A percentile compares a stretch with the other conserved stretches of the same genome.
phyloP scores from a whole-genome alignment of 2,329 filamentous ascomycete genomes.

The Alternaria arbusti region DNA sequence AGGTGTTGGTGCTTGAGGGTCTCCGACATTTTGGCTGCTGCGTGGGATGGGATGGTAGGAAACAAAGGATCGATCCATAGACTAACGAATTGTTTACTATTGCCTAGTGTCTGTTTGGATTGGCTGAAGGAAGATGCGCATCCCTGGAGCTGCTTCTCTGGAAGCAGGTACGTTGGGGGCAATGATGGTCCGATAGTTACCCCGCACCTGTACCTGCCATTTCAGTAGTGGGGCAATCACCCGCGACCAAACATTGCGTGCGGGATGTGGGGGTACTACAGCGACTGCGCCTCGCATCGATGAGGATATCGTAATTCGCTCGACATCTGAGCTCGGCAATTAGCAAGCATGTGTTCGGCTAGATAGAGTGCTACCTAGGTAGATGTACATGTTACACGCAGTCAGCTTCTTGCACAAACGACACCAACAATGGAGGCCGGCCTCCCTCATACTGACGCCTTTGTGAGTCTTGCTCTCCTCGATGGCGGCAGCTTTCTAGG shows the following conservation, averaged over 20 bases:
- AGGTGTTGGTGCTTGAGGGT: conserved; percentile 28
- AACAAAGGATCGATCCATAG: neutral
- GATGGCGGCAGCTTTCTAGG: conserved; percentile 45
- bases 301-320: neutral
- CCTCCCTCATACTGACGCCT: conserved; percentile 24
- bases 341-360: neutral
- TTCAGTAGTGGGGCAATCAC: conserved; percentile 8
- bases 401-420: neutral
- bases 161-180: neutral
- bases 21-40: conserved; percentile 23
- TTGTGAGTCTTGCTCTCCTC: conserved; percentile 34
- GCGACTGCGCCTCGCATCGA: neutral
- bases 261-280: neutral
- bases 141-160: neutral
- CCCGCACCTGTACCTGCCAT: conserved; percentile 4
- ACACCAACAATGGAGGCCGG: neutral
- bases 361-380: neutral
- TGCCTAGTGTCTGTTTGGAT: neutral
- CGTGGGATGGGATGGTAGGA: neutral
- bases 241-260: neutral
- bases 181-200: conserved; percentile 2
- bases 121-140: neutral
- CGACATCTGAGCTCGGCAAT: neutral
- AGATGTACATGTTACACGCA: neutral
- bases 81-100: neutral